Conservation (phyloP, 2,329 filamentous ascomycete genomes). For the Dactylellina cionopaga region DNA sequence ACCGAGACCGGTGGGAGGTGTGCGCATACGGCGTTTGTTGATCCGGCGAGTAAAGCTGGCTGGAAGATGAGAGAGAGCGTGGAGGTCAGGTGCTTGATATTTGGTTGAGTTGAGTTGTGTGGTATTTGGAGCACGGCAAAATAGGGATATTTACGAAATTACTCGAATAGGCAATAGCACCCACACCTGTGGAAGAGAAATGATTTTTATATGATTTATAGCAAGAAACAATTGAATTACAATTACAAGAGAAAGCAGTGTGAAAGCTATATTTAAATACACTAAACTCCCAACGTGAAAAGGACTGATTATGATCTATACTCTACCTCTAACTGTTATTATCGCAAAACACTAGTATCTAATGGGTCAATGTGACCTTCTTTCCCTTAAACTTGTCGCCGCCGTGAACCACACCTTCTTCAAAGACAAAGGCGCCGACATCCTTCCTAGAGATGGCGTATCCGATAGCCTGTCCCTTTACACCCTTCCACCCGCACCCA, state of each 20-base stretch:
- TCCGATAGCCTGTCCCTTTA: conserved; percentile 62
- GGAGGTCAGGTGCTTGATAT: conserved; percentile 82
- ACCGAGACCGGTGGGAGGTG: conserved; percentile 59
- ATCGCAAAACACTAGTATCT: background rate
- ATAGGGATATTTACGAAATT: no score
- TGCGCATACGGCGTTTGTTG: conserved; percentile 81
- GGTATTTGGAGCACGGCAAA: background rate
- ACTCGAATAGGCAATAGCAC: no score
- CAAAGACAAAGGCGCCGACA: conserved; percentile 64
- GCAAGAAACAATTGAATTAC: no score
- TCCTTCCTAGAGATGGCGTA: conserved; percentile 65
- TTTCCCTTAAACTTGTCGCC: conserved; percentile 53
- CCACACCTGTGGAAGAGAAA: no score
- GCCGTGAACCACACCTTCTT: conserved; percentile 59
- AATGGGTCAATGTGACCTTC: conserved; percentile 54
- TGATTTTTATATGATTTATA: no score
- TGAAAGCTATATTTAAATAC: no score
- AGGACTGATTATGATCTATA: background rate
- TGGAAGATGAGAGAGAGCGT: conserved; percentile 84
- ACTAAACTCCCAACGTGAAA: background rate
- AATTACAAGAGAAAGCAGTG: no score
- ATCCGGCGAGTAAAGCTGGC: conserved; percentile 75
- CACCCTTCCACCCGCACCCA: conserved; percentile 54
- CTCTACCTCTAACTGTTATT: background rate
- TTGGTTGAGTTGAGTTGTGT: conserved; percentile 24